Evolutionary conservation across 495 filamentous ascomycete genomes (phyloP), one percentile per base, ranked within the genome.

Genomic region (Cryomyces minteri): DNA sequence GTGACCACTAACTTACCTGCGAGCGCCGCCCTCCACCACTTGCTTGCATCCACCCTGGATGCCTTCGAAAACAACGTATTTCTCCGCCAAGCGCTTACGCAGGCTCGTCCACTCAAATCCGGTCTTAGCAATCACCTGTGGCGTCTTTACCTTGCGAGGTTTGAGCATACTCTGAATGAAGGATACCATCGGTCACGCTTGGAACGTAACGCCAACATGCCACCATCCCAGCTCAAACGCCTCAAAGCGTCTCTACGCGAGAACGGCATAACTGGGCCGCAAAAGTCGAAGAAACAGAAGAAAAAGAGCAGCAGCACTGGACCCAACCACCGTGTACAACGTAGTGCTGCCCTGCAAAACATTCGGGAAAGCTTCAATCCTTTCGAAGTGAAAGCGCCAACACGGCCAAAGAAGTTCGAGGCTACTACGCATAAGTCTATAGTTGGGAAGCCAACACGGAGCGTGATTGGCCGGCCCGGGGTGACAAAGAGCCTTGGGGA

Each of bases 291-390:
- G 62, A 75, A 94, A 54, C 83, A 79, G 57, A 82, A 79, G 54
- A 72, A 81, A 60, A 76, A 77, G 59, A 72, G 79, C 57, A 69
- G 74, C 57, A 73, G 73, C 36, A 69, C 68, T 40, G 67, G 67
- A 40, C 67, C 73, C 50, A 74, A 82, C 51, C 78, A 81, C 51
- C 69, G 75, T 43, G 72, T 80, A n/a, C 73, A 84, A 61, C 72
- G 79, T 45, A 73, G 77, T 52, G 74, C 73, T 39, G 83, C 82
- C 10, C 67, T 98, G 43, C 72, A 82, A 54, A 72, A 72, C 42
- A 94, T 96, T 57, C 80, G 90, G 51, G 87, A 95, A 48, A 75
- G 84, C 51, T 95, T 95, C 74, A 96, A 95, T 62, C 90, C 90
- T 4, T 98, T 96, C 60, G 90, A 98, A 60, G 72, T 92, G 59